A percentile compares a stretch with the other conserved stretches of the same genome.
phyloP scores from a whole-genome alignment of 768 basidiomycete species.

The Phylloporus rhodoxanthus region DNA sequence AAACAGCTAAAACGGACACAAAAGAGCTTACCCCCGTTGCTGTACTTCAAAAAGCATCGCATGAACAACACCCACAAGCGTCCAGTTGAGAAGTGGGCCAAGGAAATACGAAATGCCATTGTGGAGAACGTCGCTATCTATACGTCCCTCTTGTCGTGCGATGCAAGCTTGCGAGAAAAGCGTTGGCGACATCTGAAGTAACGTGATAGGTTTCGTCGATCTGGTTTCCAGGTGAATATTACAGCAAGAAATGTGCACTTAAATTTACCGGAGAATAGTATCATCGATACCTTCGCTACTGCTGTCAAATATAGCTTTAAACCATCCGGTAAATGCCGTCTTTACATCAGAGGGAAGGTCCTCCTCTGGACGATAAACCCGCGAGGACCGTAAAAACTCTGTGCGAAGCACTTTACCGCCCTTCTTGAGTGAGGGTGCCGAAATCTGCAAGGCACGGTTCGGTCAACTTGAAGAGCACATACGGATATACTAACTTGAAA shows the following conservation, averaged over 20 bases:
- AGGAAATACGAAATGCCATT: conserved; percentile 78
- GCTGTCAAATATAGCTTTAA: conserved; percentile 72
- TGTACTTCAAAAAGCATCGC: conserved; percentile 58
- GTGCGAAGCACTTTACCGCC: conserved; percentile 43
- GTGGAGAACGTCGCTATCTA: conserved; percentile 61
- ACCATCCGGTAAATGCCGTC: conserved; percentile 52
- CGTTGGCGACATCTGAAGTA: conserved; percentile 62
- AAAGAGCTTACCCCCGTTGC: conserved; percentile 42
- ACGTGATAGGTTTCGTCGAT: conserved; percentile 61
- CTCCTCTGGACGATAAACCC: conserved; percentile 37
- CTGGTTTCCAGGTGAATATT: conserved; percentile 33
- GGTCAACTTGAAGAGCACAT: not conserved
- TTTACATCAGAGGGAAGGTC: conserved; percentile 41
- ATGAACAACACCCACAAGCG: conserved; percentile 66
- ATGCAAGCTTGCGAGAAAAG: conserved; percentile 61
- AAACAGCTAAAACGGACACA: not conserved
- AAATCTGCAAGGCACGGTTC: conserved; percentile 38
- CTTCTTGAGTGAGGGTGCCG: conserved; percentile 40
- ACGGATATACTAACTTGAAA: conserved; percentile 46
- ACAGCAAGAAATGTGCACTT: not conserved
- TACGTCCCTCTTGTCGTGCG: conserved; percentile 42
- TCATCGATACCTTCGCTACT: conserved; percentile 81
- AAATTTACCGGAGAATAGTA: conserved; percentile 53
- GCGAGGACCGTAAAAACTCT: conserved; percentile 47
- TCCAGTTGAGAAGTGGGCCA: conserved; percentile 71